phyloP scores from a whole-genome alignment of 306 rosid species.

The Parietaria judaica region DNA sequence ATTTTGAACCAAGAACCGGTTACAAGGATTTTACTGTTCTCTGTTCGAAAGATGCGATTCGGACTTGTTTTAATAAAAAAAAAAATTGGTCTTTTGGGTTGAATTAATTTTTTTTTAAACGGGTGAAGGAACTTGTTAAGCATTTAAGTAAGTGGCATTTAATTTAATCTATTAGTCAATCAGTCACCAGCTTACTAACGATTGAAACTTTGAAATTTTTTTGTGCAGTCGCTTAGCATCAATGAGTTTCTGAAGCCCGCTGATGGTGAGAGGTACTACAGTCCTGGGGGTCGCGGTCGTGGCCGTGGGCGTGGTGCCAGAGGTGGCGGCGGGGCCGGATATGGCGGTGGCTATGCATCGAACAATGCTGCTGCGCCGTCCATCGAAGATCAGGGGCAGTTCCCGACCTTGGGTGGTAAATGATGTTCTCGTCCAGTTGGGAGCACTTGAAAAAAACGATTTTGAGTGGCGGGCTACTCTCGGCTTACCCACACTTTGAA shows the following conservation, averaged over 20 bases:
- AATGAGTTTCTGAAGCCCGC: conserved; percentile 90
- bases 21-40: not conserved
- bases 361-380: conserved; percentile 58
- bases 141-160: too few relatives aligned
- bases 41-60: not conserved
- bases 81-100: too few relatives aligned
- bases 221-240: conserved; percentile 65
- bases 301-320: conserved; percentile 80
- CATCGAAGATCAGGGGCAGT: conserved; percentile 76
- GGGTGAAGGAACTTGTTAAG: too few relatives aligned
- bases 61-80: too few relatives aligned
- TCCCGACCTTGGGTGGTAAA: conserved; percentile 81
- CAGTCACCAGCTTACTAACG: not conserved
- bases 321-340: conserved; percentile 74
- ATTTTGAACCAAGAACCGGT: too few relatives aligned
- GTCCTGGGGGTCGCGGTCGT: conserved; percentile 64
- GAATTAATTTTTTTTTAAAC: too few relatives aligned
- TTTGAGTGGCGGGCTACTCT: conserved; percentile 23
- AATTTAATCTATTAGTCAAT: too few relatives aligned
- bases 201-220: conserved; percentile 2
- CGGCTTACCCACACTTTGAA: conserved; percentile 13
- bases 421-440: conserved; percentile 31
- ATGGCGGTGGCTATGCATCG: conserved; percentile 28
- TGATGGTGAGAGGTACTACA: conserved; percentile 59
- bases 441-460: conserved; percentile 20